Evolutionary conservation across 2,329 filamentous ascomycete genomes (phyloP), one percentile per base, ranked within the genome.

Genomic region (Aureobasidium sp.): DNA sequence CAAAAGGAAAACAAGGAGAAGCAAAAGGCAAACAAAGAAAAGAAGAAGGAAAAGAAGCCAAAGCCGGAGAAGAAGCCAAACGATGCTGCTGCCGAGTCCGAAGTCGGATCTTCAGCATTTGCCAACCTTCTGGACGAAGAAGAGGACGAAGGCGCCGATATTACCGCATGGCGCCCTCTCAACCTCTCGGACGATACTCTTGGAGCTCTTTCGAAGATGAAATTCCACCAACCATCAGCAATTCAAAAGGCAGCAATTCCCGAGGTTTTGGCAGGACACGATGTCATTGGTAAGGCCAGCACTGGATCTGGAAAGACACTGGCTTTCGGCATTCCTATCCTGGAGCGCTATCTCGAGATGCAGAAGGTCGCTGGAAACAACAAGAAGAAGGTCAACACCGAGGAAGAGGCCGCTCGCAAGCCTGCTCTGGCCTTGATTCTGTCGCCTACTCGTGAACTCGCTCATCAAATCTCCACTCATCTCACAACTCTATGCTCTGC

Each of bases 261-360:
- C 0, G 83, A 89, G 59, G 89, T 97, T 49, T 72, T 93, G 25
- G 83, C 85, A 6, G 93, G 93, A 0, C 89, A 90, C 71, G 93
- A 99, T 74, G 88, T 97, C 16, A 89, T 99, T 65, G 94, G 94
- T 44, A 99, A 99, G 76, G 94, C 94, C 2, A 88, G 93, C 10
- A 99, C 94, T 0, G 94, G 94, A 66, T 97, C 94, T 16, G 94
- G 94, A 68, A 99, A 99, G 76, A 99, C 94, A 0, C 78, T 99
- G 48, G 93, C 94, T 0, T 99, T 96, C 73, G 91, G 88, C 1
- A 91, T 99, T 65, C 94, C 94, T 0, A 94, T 99, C 61, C 79
- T 97, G 10, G 92, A 99, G 73, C 81, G 83, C 61, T 97, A 88
- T 80, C 76, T 99, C 7, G 81, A 83, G 63, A 70, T 71, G 61